Conservation (phyloP, 257 asterid species). For the Lavandula angustifolia region DNA sequence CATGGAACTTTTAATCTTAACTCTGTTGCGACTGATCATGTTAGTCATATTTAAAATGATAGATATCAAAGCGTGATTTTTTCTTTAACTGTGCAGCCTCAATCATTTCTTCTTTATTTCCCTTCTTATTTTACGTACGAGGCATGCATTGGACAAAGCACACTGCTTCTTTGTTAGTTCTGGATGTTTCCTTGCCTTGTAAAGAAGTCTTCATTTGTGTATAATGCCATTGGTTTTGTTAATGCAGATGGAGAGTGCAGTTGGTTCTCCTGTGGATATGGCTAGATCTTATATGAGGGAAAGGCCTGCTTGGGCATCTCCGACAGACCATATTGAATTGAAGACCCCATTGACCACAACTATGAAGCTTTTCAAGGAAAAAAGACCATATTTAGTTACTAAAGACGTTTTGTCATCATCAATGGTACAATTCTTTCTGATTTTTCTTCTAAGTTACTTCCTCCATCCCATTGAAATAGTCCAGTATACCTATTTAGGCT, state of each 20-base stretch:
- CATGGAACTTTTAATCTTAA: constrained; percentile 37
- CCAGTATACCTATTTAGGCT: too few species aligned
- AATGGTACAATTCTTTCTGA: constrained; percentile 53
- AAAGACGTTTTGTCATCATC: constrained; percentile 46
- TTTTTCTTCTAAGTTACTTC: background rate
- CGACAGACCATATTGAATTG: constrained; percentile 49
- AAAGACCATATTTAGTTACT: constrained; percentile 46
- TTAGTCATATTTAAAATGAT: constrained; percentile 38
- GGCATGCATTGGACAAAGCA: background rate
- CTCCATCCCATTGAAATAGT: too few species aligned
- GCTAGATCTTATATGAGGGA: constrained; percentile 80
- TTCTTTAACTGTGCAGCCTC: constrained; percentile 13
- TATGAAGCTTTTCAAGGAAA: constrained; percentile 51
- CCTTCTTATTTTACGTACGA: background rate
- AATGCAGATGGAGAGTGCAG: constrained; percentile 57
- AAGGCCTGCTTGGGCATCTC: constrained; percentile 88
- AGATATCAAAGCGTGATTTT: constrained; percentile 8
- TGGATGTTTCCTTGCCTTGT: constrained; percentile 17
- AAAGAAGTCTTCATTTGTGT: constrained; percentile 26
- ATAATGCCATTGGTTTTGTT: constrained; percentile 27
- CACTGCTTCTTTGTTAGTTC: constrained; percentile 16
- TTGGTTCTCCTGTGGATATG: constrained; percentile 75
- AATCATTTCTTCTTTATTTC: background rate
- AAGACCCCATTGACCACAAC: constrained; percentile 54
- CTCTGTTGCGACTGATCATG: constrained; percentile 39